These are phyloP conservation scores for Rhypophila decipiens DNA, from an alignment of 495 filamentous ascomycete species.

Conservation along the genomic window DNA sequence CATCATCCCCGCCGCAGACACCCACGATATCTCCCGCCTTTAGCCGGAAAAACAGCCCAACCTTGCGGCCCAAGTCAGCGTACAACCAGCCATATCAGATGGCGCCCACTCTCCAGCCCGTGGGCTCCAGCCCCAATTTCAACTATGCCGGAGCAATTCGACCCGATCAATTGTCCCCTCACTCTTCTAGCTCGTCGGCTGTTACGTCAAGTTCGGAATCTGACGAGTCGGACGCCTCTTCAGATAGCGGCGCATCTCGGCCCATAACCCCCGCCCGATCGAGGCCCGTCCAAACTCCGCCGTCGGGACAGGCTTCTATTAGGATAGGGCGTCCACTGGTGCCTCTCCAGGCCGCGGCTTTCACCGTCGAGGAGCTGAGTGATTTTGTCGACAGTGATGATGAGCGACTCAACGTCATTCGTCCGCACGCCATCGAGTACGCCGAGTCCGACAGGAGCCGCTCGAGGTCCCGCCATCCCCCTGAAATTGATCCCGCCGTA, in stretches of 20 bases:
- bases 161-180: slow-evolving; percentile 46
- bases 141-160: slow-evolving; percentile 31
- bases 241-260: slow-evolving; percentile 24
- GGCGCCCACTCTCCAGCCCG: slow-evolving; percentile 31
- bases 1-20: slow-evolving; percentile 49
- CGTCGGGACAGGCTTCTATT: slow-evolving; percentile 6
- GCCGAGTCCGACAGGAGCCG: slow-evolving; percentile 39
- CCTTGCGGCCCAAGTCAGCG: slow-evolving; percentile 21
- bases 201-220: slow-evolving; percentile 20
- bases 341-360: slow-evolving; percentile 18
- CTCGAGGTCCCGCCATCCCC: slow-evolving; percentile 28
- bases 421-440: slow-evolving; percentile 39
- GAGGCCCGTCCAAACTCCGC: slow-evolving; percentile 19
- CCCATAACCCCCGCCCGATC: slow-evolving; percentile 27
- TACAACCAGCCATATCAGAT: slow-evolving; percentile 21
- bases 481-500: slow-evolving; percentile 32
- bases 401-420: slow-evolving; percentile 31
- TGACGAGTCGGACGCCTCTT: slow-evolving; percentile 21
- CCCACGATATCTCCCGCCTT: slow-evolving; percentile 38
- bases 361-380: slow-evolving; percentile 41
- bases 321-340: slow-evolving; percentile 25
- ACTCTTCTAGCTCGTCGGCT: slow-evolving; percentile 35
- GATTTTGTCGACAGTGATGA: slow-evolving; percentile 35
- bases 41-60: slow-evolving; percentile 26
- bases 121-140: slow-evolving; percentile 37